Percentiles rank a stretch among this genome's conserved stretches.
Evolutionary conservation across 2,329 filamentous ascomycete genomes (phyloP).

Genomic region (Microascus cirrosus): DNA sequence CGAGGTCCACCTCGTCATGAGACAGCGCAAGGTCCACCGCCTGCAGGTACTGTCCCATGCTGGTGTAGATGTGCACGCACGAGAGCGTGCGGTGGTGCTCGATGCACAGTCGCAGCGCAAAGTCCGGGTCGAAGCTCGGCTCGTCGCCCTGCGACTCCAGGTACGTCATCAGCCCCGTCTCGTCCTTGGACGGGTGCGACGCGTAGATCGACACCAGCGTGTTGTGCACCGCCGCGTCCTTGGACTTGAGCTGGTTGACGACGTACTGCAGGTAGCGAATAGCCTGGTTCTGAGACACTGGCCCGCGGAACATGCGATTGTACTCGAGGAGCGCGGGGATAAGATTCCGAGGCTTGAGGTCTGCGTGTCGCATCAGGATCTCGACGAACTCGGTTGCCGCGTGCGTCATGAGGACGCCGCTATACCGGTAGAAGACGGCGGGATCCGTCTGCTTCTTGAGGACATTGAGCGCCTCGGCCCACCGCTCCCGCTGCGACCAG

Average conservation of each 20-base stretch:
- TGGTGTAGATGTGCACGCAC: slow-evolving; percentile 94
- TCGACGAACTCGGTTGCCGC: slow-evolving; percentile 81
- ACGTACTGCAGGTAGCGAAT: slow-evolving; percentile 88
- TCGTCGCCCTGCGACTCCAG: slow-evolving; percentile 83
- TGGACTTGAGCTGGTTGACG: slow-evolving; percentile 73
- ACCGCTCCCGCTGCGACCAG: slow-evolving; percentile 92
- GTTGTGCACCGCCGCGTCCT: slow-evolving; percentile 85
- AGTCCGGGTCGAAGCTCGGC: slow-evolving; percentile 86
- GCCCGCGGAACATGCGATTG: slow-evolving; percentile 62
- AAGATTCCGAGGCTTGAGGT: slow-evolving; percentile 73
- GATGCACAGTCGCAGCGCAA: slow-evolving; percentile 90
- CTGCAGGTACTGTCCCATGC: slow-evolving; percentile 88
- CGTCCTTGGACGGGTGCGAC: slow-evolving; percentile 70
- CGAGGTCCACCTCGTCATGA: slow-evolving; percentile 81
- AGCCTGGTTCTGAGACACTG: slow-evolving; percentile 74
- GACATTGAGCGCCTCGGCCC: slow-evolving; percentile 76
- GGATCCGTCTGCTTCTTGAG: slow-evolving; percentile 87
- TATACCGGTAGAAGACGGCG: slow-evolving; percentile 93
- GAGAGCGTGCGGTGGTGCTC: slow-evolving; percentile 87
- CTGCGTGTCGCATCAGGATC: slow-evolving; percentile 83
- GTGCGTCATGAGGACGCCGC: slow-evolving; percentile 91
- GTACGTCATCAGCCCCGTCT: slow-evolving; percentile 77
- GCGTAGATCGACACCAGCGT: slow-evolving; percentile 95
- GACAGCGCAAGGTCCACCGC: slow-evolving; percentile 88
- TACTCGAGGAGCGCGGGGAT: slow-evolving; percentile 93